phyloP scores from a whole-genome alignment of 352 stramenopile genomes.

The Phytopythium sindhum region DNA sequence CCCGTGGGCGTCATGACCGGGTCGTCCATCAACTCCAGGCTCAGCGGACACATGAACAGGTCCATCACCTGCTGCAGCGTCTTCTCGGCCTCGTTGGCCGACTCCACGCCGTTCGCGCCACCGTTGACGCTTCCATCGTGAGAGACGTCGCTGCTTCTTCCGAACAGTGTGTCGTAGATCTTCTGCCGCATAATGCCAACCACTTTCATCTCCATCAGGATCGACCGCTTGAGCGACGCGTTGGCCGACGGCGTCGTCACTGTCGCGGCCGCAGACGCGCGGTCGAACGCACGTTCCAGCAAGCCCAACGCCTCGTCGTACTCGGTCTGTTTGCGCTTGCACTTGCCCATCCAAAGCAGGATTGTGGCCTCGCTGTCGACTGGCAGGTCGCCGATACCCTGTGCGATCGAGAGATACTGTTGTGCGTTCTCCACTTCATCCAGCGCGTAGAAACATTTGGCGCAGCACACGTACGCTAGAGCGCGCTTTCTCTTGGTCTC shows the following conservation, averaged over 20 bases:
- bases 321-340: constrained; percentile 45
- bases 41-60: constrained; percentile 66
- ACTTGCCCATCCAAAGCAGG: constrained; percentile 62
- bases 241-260: constrained; percentile 30
- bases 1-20: constrained; percentile 68
- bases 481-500: constrained; percentile 40
- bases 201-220: constrained; percentile 68
- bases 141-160: constrained; percentile 16
- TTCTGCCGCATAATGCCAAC: constrained; percentile 43
- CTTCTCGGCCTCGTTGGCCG: constrained; percentile 24
- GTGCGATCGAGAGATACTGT: constrained; percentile 36
- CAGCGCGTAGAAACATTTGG: constrained; percentile 64
- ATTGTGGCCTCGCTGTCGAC: constrained; percentile 45
- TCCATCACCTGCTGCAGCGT: constrained; percentile 69
- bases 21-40: constrained; percentile 75
- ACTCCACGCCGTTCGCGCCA: constrained; percentile 9
- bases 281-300: constrained; percentile 54
- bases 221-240: constrained; percentile 39
- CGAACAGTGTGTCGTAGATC: constrained; percentile 40
- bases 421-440: constrained; percentile 43
- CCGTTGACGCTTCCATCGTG: constrained; percentile 4
- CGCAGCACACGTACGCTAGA: constrained; percentile 42
- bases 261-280: constrained; percentile 33
- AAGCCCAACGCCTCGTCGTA: constrained; percentile 45
- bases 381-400: constrained; percentile 28